Base-by-base conservation (phyloP, 306 rosid genomes). In the Pachyrhizus erosus region DNA sequence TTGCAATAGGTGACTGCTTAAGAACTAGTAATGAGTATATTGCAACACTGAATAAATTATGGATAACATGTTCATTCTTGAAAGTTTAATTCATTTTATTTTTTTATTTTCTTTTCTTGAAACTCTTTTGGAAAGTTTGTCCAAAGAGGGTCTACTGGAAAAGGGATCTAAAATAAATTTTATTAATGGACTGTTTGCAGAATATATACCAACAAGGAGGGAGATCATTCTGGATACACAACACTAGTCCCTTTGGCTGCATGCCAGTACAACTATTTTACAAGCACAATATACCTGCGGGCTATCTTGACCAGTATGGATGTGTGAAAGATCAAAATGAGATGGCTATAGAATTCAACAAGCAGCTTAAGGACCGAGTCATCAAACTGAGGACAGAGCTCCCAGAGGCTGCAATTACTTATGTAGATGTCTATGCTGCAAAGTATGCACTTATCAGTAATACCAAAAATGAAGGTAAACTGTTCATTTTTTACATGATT, bases 231-330 rank as follows among this genome's bases (percentile, higher is more conserved):
- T 95, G 98, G 98, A 85, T 94, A 78, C 98, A 93, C 90, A 94
- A 93, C 83, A 94, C 97, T 14, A 92, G 94, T n/a, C 98, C 98
- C 0, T 61, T 92, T 77, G 98, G 98, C 17, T 94, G 97, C 73
- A 71, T 93, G 78, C 97, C 98, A 7, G 86, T 94, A 54, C 84
- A 90, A 68, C 88, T 79, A 6, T 93, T 91, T 89, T 93, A 94
- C 91, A 91, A 43, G 70, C 93, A 84, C 14, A 88, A 85, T 84
- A 80, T 90, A 13, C 84, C 95, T 2, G 78, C 87, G 3, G 97
- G 94, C 57, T 89, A 58, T 76, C 76, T 89, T 8, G 98, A 92
- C n/a, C 78, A 49, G 23, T 77, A 86, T 82, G 87, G 96, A 61
- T 94, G 98, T 66, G 83, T 94, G 48, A 93, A 91, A 73, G 89